Evolutionary conservation across 352 stramenopile genomes (phyloP).

Genomic region (Pythium dissimile): DNA sequence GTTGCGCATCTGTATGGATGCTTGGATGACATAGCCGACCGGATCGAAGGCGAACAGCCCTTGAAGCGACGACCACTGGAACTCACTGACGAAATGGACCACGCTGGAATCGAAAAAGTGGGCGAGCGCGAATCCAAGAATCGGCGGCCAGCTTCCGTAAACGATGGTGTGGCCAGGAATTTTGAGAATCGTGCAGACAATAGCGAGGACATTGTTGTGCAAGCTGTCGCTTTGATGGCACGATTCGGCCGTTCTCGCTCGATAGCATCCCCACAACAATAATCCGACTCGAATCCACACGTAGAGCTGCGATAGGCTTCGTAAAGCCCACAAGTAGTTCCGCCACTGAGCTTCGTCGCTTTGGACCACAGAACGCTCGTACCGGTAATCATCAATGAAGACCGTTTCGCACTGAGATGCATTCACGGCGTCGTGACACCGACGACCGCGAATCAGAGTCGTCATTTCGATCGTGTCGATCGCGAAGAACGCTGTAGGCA

Average conservation of each 20-base stretch:
- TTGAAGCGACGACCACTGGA: slow-evolving; percentile 1
- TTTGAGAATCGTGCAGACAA: slow-evolving; percentile 8
- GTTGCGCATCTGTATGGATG: slow-evolving; percentile 21
- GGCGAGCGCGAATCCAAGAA: slow-evolving; percentile 19
- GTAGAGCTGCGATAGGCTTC: slow-evolving; percentile 32
- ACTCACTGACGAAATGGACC: slow-evolving; percentile 5
- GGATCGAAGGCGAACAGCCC: slow-evolving; percentile 6
- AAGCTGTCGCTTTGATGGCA: neutral
- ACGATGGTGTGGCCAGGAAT: slow-evolving; percentile 33
- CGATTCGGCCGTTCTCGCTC: neutral
- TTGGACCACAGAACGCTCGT: slow-evolving; percentile 34
- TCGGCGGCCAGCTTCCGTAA: slow-evolving; percentile 28
- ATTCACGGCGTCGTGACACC: neutral
- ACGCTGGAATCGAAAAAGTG: slow-evolving; percentile 21
- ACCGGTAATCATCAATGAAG: slow-evolving; percentile 39
- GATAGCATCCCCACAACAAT: slow-evolving; percentile 24
- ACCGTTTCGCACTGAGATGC: neutral
- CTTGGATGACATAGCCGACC: neutral
- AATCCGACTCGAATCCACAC: slow-evolving; percentile 41
- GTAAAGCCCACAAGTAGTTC: slow-evolving; percentile 21
- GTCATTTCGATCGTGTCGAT: slow-evolving; percentile 4
- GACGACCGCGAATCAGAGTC: slow-evolving; percentile 4
- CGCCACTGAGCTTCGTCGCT: slow-evolving; percentile 36
- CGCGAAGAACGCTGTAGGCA: neutral
- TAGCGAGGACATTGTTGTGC: neutral